phyloP scores from a whole-genome alignment of 2,329 filamentous ascomycete genomes.

The Trematosphaeria pertusa region DNA sequence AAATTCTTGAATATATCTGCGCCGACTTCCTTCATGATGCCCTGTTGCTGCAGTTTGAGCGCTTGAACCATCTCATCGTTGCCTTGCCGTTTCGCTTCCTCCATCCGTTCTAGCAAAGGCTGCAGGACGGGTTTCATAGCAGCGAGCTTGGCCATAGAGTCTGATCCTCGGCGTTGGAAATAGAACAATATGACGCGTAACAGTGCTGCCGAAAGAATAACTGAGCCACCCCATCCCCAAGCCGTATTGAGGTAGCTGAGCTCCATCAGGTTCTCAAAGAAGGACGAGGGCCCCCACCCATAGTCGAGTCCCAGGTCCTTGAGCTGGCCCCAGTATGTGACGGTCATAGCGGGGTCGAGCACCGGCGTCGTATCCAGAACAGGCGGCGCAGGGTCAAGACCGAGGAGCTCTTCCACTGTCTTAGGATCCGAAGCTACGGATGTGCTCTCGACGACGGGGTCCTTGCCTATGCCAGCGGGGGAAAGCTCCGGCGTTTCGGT shows the following conservation, averaged over 20 bases:
- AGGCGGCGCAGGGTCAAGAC: conserved; percentile 17
- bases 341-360: conserved; percentile 61
- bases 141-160: conserved; percentile 68
- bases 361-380: conserved; percentile 21
- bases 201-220: conserved; percentile 69
- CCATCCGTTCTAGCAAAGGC: conserved; percentile 65
- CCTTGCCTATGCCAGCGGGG: conserved; percentile 46
- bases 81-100: conserved; percentile 48
- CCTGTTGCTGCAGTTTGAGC: conserved; percentile 56
- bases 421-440: conserved; percentile 18
- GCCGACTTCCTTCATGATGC: conserved; percentile 63
- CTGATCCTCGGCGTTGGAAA: conserved; percentile 67
- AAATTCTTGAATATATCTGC: conserved; percentile 53
- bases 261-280: conserved; percentile 80
- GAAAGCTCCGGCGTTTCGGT: conserved; percentile 41
- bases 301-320: conserved; percentile 84
- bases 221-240: conserved; percentile 82
- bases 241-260: conserved; percentile 78
- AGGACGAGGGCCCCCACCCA: conserved; percentile 77
- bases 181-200: conserved; percentile 72
- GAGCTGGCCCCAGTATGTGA: conserved; percentile 82
- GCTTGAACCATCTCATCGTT: conserved; percentile 51
- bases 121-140: conserved; percentile 64
- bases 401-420: conserved; percentile 32
- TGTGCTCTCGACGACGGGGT: conserved; percentile 34